Conservation (phyloP, 352 stramenopile species). For the Phytophthora fragariaefolia region DNA sequence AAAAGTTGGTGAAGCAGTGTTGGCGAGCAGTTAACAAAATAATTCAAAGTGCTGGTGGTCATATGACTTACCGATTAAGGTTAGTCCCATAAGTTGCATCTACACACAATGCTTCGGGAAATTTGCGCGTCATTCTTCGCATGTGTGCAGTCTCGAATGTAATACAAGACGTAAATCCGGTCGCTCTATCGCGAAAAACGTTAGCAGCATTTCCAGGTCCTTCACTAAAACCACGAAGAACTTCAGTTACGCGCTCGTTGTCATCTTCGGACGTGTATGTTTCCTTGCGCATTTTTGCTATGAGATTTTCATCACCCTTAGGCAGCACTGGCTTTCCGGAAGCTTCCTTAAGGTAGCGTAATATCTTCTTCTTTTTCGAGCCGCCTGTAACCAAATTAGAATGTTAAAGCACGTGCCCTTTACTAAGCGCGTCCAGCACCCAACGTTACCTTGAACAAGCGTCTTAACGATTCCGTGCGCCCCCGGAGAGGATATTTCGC, state of each 20-base stretch:
- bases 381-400: neutral
- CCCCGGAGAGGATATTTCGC: neutral
- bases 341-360: slow-evolving; percentile 12
- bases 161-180: slow-evolving; percentile 5
- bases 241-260: slow-evolving; percentile 8
- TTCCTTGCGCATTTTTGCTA: slow-evolving; percentile 7
- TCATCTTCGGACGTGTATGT: slow-evolving; percentile 11
- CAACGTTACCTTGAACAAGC: slow-evolving; percentile 9
- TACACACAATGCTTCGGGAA: slow-evolving; percentile 7
- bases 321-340: slow-evolving; percentile 14
- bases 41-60: neutral
- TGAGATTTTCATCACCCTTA: slow-evolving; percentile 25
- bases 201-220: slow-evolving; percentile 16
- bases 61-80: slow-evolving; percentile 15
- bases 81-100: slow-evolving; percentile 18
- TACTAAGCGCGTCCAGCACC: too few species aligned
- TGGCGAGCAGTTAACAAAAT: neutral
- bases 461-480: neutral
- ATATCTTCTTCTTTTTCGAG: slow-evolving; percentile 5
- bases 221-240: slow-evolving; percentile 16
- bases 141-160: slow-evolving; percentile 17
- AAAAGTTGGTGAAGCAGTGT: too few species aligned
- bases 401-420: neutral
- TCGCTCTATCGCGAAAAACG: neutral
- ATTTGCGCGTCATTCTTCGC: slow-evolving; percentile 9